Base-by-base conservation (phyloP, 345 rosid species). In the Ceriops tagal region DNA sequence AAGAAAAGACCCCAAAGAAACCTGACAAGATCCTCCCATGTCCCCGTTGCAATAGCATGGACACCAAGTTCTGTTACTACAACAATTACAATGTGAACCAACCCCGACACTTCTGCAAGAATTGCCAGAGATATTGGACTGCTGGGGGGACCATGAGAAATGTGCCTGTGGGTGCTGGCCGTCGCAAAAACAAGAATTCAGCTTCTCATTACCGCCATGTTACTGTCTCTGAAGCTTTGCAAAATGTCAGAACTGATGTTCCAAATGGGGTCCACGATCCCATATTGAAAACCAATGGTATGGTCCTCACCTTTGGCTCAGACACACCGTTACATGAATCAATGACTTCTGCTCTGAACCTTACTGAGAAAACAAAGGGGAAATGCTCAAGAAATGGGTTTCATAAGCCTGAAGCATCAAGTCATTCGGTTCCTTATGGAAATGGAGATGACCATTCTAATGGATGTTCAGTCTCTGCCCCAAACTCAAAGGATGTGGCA, bases 291-390 rank as follows among this genome's bases (percentile, higher is more conserved):
- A 71, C 83, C 66, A 89, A 86, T 70, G 93, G 89, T 49, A 77
- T 86, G 1, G 85, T 93, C 24, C 93, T 91, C 58, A 83, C 90
- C 52, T 91, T 93, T 76, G 90, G 96, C 72, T 83, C 91, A 4
- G 93, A 93, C 46, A 46, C 85, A 5, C 93, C 86, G 6, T 81
- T 93, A n/a, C 89, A 92, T 69, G 96, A 93, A 61, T 89, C 98
- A 21, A 84, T 91, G 92, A 92, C 89, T 68, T 88, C 97, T 1
- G 90, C 80, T 62, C 67, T 93, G 81, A 88, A 88, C 73, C 78
- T 91, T 77, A 93, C 82, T 5, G 96, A 93, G 8, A 85, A 89
- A 76, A 77, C 90, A 10, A 65, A 81, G 79, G 58, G 65, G 58
- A 73, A 73, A 55, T 47, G 79, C 68, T n/a, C 78, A 6, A 76